Base-by-base conservation (phyloP, 2,329 filamentous ascomycete genomes). In the Cladophialophora carrionii region DNA sequence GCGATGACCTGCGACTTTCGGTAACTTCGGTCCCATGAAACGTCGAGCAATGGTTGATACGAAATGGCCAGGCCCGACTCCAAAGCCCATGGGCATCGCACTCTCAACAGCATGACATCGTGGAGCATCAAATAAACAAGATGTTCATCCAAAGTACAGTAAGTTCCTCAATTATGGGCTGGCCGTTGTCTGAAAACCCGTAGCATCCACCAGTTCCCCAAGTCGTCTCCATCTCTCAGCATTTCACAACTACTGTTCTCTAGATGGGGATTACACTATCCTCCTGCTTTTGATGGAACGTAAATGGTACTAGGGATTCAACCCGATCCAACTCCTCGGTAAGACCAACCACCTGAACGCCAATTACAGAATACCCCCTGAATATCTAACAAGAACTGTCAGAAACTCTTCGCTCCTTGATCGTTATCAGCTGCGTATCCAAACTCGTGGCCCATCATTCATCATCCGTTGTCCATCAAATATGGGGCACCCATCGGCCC, bases 401-500 rank as follows among this genome's bases (percentile, higher is more conserved):
- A n/a, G 17, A 43, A 17, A 43, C 17, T 43, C 37, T 14, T 43
- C 37, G 17, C 37, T 3, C 5, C 17, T 43, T 43, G 37, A n/a
- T 20, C 37, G 6, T n/a, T 3, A 43, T 9, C 17, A 8, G 17
- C 37, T 57, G 24, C 20, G 6, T 29, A 9, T 43, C 22, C 22
- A 43, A 14, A n/a, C 3, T 4, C 22, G 6, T 57, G 10, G 6
- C n/a, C 6, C 37, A 43, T 62, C 24, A 56, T 1, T 57, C 41
- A 24, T 51, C 31, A 49, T 24, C 51, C 61, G n/a, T 62, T 41
- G n/a, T 14, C 17, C 32, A 34, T 57, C 53, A 62, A 22, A 62
- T 34, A 29, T 62, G 60, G 3, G 60, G 60, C 20, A 62, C 41
- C 60, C 60, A 62, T 52, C 24, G 56, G n/a, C 52, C 60, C 60